These are phyloP conservation scores for Heimioporus punctisporus DNA, from an alignment of 1,284 basidiomycete species.

Conservation along the genomic window DNA sequence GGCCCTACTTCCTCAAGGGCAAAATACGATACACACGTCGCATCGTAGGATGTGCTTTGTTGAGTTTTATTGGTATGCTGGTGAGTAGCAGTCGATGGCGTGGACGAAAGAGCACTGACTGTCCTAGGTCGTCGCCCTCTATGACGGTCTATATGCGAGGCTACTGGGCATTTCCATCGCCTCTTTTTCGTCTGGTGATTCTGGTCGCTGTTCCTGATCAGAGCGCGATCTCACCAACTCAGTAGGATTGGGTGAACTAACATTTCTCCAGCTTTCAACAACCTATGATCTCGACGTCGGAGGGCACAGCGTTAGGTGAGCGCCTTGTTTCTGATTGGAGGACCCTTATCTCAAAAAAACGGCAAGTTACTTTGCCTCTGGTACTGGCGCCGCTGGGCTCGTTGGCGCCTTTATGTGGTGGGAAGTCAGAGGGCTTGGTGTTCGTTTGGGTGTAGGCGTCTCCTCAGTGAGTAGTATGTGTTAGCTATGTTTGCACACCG, in stretches of 20 bases:
- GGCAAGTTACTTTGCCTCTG: conserved; percentile 81
- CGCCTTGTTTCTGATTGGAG: background rate
- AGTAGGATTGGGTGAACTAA: conserved; percentile 89
- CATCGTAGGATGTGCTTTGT: conserved; percentile 72
- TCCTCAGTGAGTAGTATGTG: conserved; percentile 58
- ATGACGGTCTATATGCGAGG: conserved; percentile 68
- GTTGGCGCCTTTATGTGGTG: conserved; percentile 96
- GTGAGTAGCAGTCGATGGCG: conserved; percentile 44
- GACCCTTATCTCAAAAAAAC: background rate
- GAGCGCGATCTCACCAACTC: conserved; percentile 5
- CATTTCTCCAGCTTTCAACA: conserved; percentile 93
- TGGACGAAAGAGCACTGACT: background rate
- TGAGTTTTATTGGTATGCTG: conserved; percentile 83
- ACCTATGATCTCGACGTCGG: conserved; percentile 74
- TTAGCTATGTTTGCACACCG: background rate
- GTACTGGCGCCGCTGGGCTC: conserved; percentile 94
- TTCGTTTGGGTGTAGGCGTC: conserved; percentile 81
- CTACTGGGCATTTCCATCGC: conserved; percentile 89
- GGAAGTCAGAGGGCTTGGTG: conserved; percentile 87
- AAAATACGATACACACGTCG: conserved; percentile 78
- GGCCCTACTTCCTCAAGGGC: conserved; percentile 91
- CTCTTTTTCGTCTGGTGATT: conserved; percentile 84
- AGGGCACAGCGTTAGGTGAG: conserved; percentile 72
- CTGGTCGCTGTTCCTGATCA: background rate
- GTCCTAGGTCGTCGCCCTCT: conserved; percentile 79